Evolutionary conservation across 2,329 filamentous ascomycete genomes (phyloP).

Genomic region (Epichloe bromicola): DNA sequence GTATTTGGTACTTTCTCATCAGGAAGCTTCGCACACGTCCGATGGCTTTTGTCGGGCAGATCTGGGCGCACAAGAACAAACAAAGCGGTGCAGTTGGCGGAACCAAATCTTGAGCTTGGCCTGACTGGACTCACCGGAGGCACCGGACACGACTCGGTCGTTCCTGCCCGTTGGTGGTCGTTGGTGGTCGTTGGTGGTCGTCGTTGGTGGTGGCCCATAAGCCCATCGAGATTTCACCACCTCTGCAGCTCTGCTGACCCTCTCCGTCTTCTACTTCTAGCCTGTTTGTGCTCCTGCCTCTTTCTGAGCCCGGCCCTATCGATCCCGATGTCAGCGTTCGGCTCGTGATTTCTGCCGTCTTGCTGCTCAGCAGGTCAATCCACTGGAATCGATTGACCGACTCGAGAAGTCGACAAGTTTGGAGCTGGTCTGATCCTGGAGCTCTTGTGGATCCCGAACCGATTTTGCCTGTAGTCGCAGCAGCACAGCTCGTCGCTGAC

Average conservation of each 20-base stretch:
- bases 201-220: too few relatives aligned
- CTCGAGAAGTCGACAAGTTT: not conserved
- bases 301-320: not conserved
- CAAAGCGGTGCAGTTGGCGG: not conserved
- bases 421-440: not conserved
- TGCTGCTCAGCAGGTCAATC: not conserved
- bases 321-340: not conserved
- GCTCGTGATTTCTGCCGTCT: not conserved
- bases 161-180: not conserved
- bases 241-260: not conserved
- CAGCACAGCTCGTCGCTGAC: not conserved
- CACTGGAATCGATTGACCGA: not conserved
- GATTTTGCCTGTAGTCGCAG: not conserved
- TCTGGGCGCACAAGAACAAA: not conserved
- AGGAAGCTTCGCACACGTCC: too few relatives aligned
- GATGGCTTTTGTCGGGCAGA: not conserved
- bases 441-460: slow-evolving; percentile 1
- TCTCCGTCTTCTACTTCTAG: not conserved
- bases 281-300: not conserved
- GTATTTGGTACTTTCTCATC: too few relatives aligned
- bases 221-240: slow-evolving; percentile 1
- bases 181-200: too few relatives aligned
- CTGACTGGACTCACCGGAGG: not conserved
- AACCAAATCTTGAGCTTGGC: not conserved
- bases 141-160: not conserved